Evolutionary conservation across 305 asterid genomes (phyloP), one percentile per base, ranked within the genome.

Genomic region (Fraxinus greggii): DNA sequence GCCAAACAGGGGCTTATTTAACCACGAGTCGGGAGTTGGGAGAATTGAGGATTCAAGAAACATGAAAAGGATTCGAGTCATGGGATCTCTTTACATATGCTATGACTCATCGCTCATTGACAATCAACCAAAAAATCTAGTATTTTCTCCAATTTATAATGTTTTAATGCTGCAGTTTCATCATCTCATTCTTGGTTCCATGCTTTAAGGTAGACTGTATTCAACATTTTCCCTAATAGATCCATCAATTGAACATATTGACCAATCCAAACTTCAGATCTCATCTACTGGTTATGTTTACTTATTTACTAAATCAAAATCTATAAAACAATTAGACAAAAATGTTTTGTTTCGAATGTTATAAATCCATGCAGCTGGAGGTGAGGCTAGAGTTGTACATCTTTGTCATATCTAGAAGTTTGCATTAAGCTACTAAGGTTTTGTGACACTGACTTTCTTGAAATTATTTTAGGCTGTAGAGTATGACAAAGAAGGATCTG

Each of bases 401-500:
- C 8, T 31, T 70, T 70, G 45, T 17, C 76, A 5, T 29, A 31
- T 70, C 75, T 21, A 12, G 51, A 72, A 70, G 70, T 48, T 72
- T 76, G 51, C 81, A 70, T 80, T 32, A 77, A 51, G 33, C 31
- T 80, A 79, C 19, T 24, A 45, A 63, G 42, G 78, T 35, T 82
- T 73, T 73, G 63, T 76, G 65, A 74, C 65, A 72, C 0, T 42
- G 76, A 61, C 79, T 80, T 75, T 5, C 70, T 86, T 79, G 78
- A 29, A 63, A 59, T 76, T 70, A 15, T 70, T 70, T 59, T 67
- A 93, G 98, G 79, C 92, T 81, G 85, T 89, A n/a, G 98, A 92
- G 86, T 94, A 93, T 91, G 98, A 97, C 87, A 92, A 90, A 88
- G 98, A 95, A 90, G 98, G 98, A 61, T 90, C 93, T 82, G 95